Percentiles rank a stretch among this genome's conserved stretches.
Evolutionary conservation across 108 stramenopile species (phyloP).

Genomic region (Pseudonitzschia delicatissima): DNA sequence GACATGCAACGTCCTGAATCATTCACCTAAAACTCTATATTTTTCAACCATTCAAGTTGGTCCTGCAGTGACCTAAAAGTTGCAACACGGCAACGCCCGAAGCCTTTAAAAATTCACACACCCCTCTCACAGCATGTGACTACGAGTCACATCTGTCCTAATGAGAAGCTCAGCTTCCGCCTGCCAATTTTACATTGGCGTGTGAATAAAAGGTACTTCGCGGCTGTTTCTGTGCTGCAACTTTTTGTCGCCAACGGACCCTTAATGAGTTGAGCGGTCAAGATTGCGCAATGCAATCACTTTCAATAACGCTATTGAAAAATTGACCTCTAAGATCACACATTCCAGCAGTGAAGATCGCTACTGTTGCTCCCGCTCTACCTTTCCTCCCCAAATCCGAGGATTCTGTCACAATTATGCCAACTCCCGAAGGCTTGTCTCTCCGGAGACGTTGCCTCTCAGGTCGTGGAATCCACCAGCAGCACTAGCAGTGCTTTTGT

Average conservation of each 20-base stretch:
- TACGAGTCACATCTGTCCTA: not conserved
- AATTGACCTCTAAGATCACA: slow-evolving; percentile 71
- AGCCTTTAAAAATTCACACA: slow-evolving; percentile 13
- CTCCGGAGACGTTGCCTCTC: not conserved
- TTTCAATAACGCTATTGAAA: not conserved
- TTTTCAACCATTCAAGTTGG: not conserved
- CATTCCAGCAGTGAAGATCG: slow-evolving; percentile 91
- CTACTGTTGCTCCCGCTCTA: slow-evolving; percentile 37
- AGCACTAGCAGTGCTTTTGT: not conserved
- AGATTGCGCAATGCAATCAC: slow-evolving; percentile 17
- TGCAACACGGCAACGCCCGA: not conserved
- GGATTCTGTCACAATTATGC: slow-evolving; percentile 8
- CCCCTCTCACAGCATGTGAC: slow-evolving; percentile 19
- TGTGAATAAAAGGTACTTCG: not conserved
- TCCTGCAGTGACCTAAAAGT: not conserved
- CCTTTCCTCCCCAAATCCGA: slow-evolving; percentile 19
- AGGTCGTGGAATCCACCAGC: not conserved
- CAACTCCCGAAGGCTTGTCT: slow-evolving; percentile 10
- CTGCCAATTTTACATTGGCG: not conserved
- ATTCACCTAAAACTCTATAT: slow-evolving; percentile 37
- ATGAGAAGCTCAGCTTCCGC: slow-evolving; percentile 9
- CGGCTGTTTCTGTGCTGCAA: not conserved
- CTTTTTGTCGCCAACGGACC: not conserved
- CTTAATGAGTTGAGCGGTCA: slow-evolving; percentile 9
- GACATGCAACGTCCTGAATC: slow-evolving; percentile 85